Percentiles rank a stretch among this genome's conserved stretches.
Conservation (phyloP, 306 rosid species). For the Echinosophora koreensis region DNA sequence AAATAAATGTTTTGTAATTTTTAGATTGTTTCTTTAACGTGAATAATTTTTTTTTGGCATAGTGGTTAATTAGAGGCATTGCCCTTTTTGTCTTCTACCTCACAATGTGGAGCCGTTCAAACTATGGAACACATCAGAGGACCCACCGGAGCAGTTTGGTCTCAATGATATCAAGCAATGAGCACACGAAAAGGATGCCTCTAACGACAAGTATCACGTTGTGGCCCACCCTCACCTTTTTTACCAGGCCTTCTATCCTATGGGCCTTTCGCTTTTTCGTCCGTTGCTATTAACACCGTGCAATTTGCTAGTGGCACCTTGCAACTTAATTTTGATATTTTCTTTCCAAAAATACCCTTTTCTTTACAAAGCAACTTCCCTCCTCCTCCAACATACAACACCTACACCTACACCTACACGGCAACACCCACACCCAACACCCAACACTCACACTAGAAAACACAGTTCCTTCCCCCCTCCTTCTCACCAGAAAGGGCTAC, state of each 20-base stretch:
- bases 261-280: background rate
- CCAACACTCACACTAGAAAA: too few relatives aligned
- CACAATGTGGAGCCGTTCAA: constrained; percentile 23
- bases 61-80: background rate
- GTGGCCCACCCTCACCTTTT: constrained; percentile 10
- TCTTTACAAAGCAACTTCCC: too few relatives aligned
- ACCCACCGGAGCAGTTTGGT: constrained; percentile 28
- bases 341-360: too few relatives aligned
- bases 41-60: background rate
- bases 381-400: too few relatives aligned
- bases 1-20: background rate
- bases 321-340: too few relatives aligned
- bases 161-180: constrained; percentile 24
- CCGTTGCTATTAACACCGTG: too few relatives aligned
- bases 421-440: too few relatives aligned
- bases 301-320: too few relatives aligned
- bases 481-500: too few relatives aligned
- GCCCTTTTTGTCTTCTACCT: constrained; percentile 7
- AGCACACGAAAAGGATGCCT: background rate
- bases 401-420: too few relatives aligned
- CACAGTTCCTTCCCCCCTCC: too few relatives aligned
- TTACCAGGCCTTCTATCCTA: background rate
- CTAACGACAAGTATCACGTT: background rate
- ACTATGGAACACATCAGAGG: background rate
- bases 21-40: background rate